A percentile compares a stretch with the other conserved stretches of the same genome.
phyloP scores from a whole-genome alignment of 768 basidiomycete species.

The Trametes cinnabarina region DNA sequence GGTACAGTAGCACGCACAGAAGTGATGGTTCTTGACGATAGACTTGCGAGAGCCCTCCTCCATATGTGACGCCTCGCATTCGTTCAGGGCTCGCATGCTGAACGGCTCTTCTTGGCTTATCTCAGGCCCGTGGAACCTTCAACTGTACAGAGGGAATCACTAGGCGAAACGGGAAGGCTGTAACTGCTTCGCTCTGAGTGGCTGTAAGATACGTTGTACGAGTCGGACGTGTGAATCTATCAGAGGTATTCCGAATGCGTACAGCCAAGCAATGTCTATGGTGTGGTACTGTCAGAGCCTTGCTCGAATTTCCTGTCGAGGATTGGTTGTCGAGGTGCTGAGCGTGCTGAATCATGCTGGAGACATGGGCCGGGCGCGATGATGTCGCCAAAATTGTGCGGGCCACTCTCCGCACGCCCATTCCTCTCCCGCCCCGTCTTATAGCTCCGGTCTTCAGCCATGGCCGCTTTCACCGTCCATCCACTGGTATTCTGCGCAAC shows the following conservation, averaged over 20 bases:
- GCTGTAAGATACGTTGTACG: background rate
- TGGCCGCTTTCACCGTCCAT: constrained; percentile 7
- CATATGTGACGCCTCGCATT: too few relatives aligned
- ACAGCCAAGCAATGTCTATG: background rate
- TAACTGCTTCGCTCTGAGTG: background rate
- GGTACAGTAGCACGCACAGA: too few relatives aligned
- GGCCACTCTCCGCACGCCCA: constrained; percentile 16
- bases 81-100: too few relatives aligned
- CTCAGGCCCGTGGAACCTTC: too few relatives aligned
- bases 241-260: constrained; percentile 18
- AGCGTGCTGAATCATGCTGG: constrained; percentile 20
- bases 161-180: background rate
- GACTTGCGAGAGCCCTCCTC: too few relatives aligned
- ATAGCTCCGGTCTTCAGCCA: constrained; percentile 6
- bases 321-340: background rate
- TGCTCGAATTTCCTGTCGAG: background rate
- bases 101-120: background rate
- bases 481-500: background rate
- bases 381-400: constrained; percentile 20
- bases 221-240: background rate
- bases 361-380: constrained; percentile 3
- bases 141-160: too few relatives aligned
- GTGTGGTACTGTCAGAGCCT: background rate
- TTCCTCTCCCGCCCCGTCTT: constrained; percentile 10
- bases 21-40: too few relatives aligned